Percentiles rank a stretch among this genome's conserved stretches.
Evolutionary conservation across 129 eudicot genomes (phyloP).

Genomic region (Heracleum sosnowskyi): DNA sequence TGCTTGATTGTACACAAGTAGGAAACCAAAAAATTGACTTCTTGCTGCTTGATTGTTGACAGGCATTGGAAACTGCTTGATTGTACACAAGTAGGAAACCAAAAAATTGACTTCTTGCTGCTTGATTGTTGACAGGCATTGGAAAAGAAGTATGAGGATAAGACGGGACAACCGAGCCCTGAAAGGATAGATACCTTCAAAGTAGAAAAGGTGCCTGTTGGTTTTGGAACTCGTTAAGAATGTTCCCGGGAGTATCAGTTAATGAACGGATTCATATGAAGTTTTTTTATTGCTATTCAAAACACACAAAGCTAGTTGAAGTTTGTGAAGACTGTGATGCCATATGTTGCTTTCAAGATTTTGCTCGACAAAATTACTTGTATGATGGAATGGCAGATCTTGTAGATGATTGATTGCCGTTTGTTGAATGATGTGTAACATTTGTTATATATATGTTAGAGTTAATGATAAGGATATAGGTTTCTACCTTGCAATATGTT

Average conservation of each 20-base stretch:
- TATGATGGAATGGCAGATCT: not conserved
- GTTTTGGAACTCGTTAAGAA: conserved; percentile 37
- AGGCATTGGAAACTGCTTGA: conserved; percentile 52
- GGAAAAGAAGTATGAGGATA: conserved; percentile 68
- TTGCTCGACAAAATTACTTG: not conserved
- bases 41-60: conserved; percentile 15
- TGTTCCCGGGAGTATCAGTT: not conserved
- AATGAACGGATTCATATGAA: not conserved
- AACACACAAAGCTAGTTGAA: not conserved
- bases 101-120: not conserved
- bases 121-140: conserved; percentile 37
- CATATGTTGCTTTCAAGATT: not conserved
- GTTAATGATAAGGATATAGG: not conserved
- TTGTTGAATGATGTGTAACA: not conserved
- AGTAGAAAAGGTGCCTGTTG: conserved; percentile 57
- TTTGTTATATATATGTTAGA: not conserved
- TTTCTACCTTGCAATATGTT: not conserved
- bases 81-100: not conserved
- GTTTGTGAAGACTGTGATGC: not conserved
- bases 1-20: conserved; percentile 13
- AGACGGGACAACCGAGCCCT: conserved; percentile 66
- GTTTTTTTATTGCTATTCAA: conserved; percentile 8
- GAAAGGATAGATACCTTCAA: conserved; percentile 52
- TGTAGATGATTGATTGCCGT: not conserved
- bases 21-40: not conserved